These are phyloP conservation scores for Sutorius eximius DNA, from an alignment of 1,284 basidiomycete species.

Conservation along the genomic window DNA sequence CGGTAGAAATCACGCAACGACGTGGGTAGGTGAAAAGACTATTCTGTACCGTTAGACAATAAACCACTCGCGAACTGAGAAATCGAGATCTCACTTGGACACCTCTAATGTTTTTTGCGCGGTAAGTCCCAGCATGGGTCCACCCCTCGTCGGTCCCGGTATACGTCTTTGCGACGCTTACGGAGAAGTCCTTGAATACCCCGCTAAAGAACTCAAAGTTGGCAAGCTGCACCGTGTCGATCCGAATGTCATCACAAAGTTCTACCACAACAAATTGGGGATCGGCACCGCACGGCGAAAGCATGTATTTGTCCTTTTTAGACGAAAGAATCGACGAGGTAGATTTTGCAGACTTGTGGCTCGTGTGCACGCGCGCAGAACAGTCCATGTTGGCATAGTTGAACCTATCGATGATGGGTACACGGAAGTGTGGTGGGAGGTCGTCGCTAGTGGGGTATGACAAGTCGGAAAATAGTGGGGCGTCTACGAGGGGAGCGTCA, in stretches of 20 bases:
- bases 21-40: constrained; percentile 78
- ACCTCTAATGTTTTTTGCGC: constrained; percentile 88
- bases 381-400: constrained; percentile 95
- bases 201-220: constrained; percentile 99
- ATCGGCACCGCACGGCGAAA: constrained; percentile 75
- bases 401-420: constrained; percentile 77
- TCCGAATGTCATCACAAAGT: constrained; percentile 94
- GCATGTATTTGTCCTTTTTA: constrained; percentile 96
- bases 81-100: constrained; percentile 68
- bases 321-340: constrained; percentile 82
- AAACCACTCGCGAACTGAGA: not conserved
- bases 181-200: constrained; percentile 89
- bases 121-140: constrained; percentile 73
- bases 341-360: constrained; percentile 84
- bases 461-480: constrained; percentile 3
- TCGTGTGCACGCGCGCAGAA: constrained; percentile 85
- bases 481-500: constrained; percentile 8
- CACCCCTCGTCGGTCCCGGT: constrained; percentile 66
- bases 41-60: constrained; percentile 3
- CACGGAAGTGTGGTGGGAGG: constrained; percentile 60
- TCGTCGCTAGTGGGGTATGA: constrained; percentile 15
- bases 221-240: constrained; percentile 94
- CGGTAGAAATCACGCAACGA: constrained; percentile 83
- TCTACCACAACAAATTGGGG: constrained; percentile 91
- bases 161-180: constrained; percentile 82